Base-by-base conservation (phyloP, 2,329 filamentous ascomycete species). In the Phyllosticta capitalensis region DNA sequence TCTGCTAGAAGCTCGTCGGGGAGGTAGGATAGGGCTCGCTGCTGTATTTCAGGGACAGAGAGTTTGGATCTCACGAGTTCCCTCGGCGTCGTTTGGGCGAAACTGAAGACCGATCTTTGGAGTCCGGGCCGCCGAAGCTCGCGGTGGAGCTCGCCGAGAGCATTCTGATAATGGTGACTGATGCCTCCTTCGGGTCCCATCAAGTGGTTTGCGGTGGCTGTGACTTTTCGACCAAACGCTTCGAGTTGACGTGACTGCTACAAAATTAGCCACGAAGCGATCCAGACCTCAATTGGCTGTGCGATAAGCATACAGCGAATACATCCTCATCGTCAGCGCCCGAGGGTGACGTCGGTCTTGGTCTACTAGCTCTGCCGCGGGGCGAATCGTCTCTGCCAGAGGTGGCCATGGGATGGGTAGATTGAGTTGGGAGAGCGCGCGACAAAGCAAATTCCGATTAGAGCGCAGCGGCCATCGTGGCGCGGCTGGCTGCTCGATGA, bases 141-240 rank as follows among this genome's bases (percentile, higher is more conserved):
- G 69, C 90, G 90, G 69, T 95, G 90, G 56, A 99, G 86, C 72
- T 94, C 89, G 68, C 82, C 86, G 81, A 99, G 87, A 64, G 94
- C 92, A 75, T 81, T 85, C 70, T 94, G 87, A 74, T 96, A 97
- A 74, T 91, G 87, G 61, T 79, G 74, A 69, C 71, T 80, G 71
- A 75, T 80, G 67, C 68, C 78, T 61, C 70, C 59, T 24, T 56
- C 49, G n/a, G 58, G 58, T 52, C 83, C 87, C 68, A 97, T 95
- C 65, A 99, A 81, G 73, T 95, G 91, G 68, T 85, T 89, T 60
- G 94, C 94, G 20, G 94, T 97, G 26, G 90, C 90, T 28, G 92
- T 94, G 63, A 97, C 91, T 76, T 96, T 99, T 70, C 92, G 86
- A 65, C 91, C 85, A 75, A 99, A 96, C 59, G 90, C 89, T 76